These are phyloP conservation scores for Xylogone sp. DNA, from an alignment of 2,329 filamentous ascomycete genomes.

Conservation along the genomic window DNA sequence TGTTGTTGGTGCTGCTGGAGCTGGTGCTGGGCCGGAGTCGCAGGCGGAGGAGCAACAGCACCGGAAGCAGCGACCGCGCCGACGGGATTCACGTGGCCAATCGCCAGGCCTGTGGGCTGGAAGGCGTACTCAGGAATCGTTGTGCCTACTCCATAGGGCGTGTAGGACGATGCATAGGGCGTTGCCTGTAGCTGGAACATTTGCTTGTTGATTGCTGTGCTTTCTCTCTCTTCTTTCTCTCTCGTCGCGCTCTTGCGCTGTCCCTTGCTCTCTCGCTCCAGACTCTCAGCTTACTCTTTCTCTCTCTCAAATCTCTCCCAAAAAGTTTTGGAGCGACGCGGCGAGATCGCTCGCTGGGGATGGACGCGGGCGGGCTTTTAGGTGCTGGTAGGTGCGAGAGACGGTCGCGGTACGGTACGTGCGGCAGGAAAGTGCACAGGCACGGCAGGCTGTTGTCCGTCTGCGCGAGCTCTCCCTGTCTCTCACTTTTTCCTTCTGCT, in stretches of 20 bases:
- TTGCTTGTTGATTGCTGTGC: neutral
- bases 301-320: no score
- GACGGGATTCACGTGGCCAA: constrained; percentile 6
- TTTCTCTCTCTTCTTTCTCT: neutral
- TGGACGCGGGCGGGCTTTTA: neutral
- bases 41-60: no score
- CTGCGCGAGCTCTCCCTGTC: no score
- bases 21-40: neutral
- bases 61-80: neutral
- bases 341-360: no score
- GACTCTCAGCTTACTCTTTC: no score
- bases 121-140: constrained; percentile 1
- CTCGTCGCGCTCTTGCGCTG: neutral
- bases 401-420: neutral
- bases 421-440: neutral
- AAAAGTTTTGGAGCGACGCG: no score
- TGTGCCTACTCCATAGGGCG: neutral
- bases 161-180: constrained; percentile 1
- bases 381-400: neutral
- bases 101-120: constrained; percentile 2
- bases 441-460: neutral
- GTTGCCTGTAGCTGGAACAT: constrained; percentile 7
- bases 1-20: neutral
- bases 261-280: no score
- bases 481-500: no score